Evolutionary conservation across 371 early-diverging fungal genomes (phyloP).

Genomic region (Syncephalis fuscata): DNA sequence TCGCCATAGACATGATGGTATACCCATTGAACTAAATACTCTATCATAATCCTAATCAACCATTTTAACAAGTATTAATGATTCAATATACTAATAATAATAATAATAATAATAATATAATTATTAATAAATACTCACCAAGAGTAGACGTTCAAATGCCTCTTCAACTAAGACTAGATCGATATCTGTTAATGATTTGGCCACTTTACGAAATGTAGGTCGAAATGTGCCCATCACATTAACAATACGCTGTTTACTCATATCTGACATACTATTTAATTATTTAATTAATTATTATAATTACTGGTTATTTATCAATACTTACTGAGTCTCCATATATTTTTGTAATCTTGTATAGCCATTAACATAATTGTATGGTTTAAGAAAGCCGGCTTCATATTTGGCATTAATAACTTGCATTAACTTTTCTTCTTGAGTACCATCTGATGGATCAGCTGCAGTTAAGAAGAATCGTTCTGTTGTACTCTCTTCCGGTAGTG

Average conservation of each 20-base stretch:
- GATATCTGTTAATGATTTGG: conserved; percentile 77
- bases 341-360: conserved; percentile 73
- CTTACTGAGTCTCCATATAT: conserved; percentile 77
- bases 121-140: conserved; percentile 19
- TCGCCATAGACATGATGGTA: conserved; percentile 86
- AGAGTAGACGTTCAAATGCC: conserved; percentile 77
- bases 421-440: conserved; percentile 60
- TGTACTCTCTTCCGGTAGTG: conserved; percentile 17
- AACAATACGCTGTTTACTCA: conserved; percentile 56
- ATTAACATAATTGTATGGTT: conserved; percentile 85
- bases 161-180: conserved; percentile 85
- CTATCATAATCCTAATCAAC: conserved; percentile 91
- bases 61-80: too few relatives aligned
- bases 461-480: conserved; percentile 77
- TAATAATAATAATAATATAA: neutral
- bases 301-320: neutral
- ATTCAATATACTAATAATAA: too few relatives aligned
- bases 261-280: conserved; percentile 40
- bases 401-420: conserved; percentile 81
- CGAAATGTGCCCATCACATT: conserved; percentile 76
- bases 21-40: conserved; percentile 85
- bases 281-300: neutral
- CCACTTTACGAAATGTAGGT: conserved; percentile 67
- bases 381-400: conserved; percentile 80
- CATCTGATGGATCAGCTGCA: conserved; percentile 76